Evolutionary conservation across 2,329 filamentous ascomycete species (phyloP), one percentile per base, ranked within the genome.

Genomic region (Clonostachys chloroleuca): DNA sequence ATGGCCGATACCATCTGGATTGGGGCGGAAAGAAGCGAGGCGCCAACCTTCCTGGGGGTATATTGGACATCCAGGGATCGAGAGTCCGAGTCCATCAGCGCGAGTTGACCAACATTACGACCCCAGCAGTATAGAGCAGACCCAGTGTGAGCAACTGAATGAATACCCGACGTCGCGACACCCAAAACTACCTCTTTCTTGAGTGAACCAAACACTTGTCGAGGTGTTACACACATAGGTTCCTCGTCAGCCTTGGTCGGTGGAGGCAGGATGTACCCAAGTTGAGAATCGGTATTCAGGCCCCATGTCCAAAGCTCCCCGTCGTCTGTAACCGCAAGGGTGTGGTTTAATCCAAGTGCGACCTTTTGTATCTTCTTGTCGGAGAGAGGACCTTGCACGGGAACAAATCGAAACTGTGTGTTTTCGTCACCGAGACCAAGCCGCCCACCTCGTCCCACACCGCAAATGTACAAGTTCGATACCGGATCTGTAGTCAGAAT

Each of bases 231-330:
- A 56, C 91, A 92, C 55, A 94, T 86, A 0, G 92, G 87, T 49
- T 94, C 88, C 56, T 96, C 88, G 45, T 96, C 89, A 46, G 81
- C 80, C 54, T 82, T 77, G 9, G 73, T 65, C 2, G 84, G 78
- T 14, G 75, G 65, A 9, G 91, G 89, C 14, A 96, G 72, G 16
- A 78, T 71, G 62, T 96, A 97, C 6, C 94, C 94, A 13, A 99
- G 76, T 62, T 97, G 92, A 2, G 86, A 90, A 60, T 82, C 85
- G 8, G 78, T 83, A 58, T 96, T 97, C 54, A 86, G 88, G 8
- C 94, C 94, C 94, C 94, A 99, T 2, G 90, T 94, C 74, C 89
- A 96, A 6, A 96, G 81, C 55, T 95, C 89, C n/a, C 94, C 92
- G 46, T 84, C 78, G n/a, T 84, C 84, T 5, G 89, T 87, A 6